Evolutionary conservation across 192 early-diverging fungal genomes (phyloP).

Genomic region (Coemansia sp.): DNA sequence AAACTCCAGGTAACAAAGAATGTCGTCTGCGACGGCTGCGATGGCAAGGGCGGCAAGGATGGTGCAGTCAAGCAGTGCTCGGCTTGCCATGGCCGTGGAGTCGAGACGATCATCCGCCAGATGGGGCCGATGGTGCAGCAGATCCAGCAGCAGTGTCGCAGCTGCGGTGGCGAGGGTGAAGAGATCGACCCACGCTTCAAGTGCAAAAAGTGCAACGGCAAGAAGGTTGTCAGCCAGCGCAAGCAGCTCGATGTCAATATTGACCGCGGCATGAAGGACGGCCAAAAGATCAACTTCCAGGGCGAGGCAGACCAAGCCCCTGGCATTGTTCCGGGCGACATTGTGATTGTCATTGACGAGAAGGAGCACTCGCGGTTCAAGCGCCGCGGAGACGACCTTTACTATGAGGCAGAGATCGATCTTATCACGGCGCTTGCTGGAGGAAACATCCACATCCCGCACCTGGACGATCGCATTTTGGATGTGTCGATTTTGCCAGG

Average conservation of each 20-base stretch:
- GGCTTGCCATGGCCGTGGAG: constrained; percentile 88
- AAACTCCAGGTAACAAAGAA: constrained; percentile 97
- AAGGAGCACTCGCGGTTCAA: constrained; percentile 93
- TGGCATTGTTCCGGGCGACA: constrained; percentile 93
- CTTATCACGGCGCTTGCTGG: constrained; percentile 96
- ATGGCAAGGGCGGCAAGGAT: constrained; percentile 96
- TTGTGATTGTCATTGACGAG: constrained; percentile 96
- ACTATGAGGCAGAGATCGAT: constrained; percentile 92
- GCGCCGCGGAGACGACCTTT: constrained; percentile 91
- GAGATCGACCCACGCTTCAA: constrained; percentile 88
- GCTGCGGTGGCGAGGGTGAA: constrained; percentile 90
- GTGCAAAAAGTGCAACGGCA: constrained; percentile 89
- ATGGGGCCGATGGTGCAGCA: constrained; percentile 99
- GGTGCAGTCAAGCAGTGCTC: constrained; percentile 83
- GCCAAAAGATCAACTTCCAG: constrained; percentile 91
- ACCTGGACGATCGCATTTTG: constrained; percentile 91
- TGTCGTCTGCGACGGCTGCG: constrained; percentile 87
- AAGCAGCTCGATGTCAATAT: constrained; percentile 98
- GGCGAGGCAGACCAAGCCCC: constrained; percentile 98
- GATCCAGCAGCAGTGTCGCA: constrained; percentile 94
- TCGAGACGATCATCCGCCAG: constrained; percentile 87
- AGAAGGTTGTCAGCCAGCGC: constrained; percentile 84
- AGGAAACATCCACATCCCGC: constrained; percentile 88
- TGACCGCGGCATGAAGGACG: constrained; percentile 97
- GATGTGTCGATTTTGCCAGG: constrained; percentile 90